Evolutionary conservation across 2,329 filamentous ascomycete species (phyloP).

Genomic region (Pestalotiopsis sp.): DNA sequence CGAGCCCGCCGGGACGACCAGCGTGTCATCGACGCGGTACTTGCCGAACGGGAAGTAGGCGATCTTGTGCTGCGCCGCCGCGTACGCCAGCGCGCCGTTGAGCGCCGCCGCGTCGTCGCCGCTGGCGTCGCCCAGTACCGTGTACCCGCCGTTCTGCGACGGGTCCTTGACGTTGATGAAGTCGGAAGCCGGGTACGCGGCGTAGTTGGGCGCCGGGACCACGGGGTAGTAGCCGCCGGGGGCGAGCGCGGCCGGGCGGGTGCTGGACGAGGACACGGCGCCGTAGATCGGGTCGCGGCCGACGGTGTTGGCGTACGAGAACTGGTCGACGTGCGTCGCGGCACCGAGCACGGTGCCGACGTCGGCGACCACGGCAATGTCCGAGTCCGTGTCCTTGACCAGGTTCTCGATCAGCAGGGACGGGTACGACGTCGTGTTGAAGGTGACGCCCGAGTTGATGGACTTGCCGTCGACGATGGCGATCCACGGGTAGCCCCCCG

Average conservation of each 20-base stretch:
- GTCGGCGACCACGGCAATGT: constrained; percentile 36
- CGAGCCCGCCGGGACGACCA: constrained; percentile 50
- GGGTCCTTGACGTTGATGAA: constrained; percentile 47
- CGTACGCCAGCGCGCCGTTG: constrained; percentile 39
- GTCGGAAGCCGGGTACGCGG: constrained; percentile 32
- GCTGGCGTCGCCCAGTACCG: constrained; percentile 40
- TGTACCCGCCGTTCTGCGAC: constrained; percentile 37
- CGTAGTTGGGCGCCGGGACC: constrained; percentile 42
- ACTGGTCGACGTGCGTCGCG: constrained; percentile 39
- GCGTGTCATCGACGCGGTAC: constrained; percentile 54
- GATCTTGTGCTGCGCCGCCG: constrained; percentile 43
- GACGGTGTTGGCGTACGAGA: constrained; percentile 45
- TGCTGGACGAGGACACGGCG: constrained; percentile 30
- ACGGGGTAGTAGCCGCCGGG: constrained; percentile 39
- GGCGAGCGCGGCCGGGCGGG: constrained; percentile 37
- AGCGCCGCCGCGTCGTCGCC: constrained; percentile 40
- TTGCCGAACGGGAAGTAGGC: constrained; percentile 59
- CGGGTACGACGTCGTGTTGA: constrained; percentile 39
- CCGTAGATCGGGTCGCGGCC: constrained; percentile 42
- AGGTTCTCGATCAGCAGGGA: constrained; percentile 48
- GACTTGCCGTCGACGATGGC: constrained; percentile 43
- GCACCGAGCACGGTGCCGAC: constrained; percentile 32
- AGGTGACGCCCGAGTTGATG: constrained; percentile 43
- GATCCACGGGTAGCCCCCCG: constrained; percentile 41
- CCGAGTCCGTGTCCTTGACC: constrained; percentile 40